Evolutionary conservation across 345 rosid species (phyloP), one percentile per base, ranked within the genome.

Genomic region (Orychophragmus violaceus): DNA sequence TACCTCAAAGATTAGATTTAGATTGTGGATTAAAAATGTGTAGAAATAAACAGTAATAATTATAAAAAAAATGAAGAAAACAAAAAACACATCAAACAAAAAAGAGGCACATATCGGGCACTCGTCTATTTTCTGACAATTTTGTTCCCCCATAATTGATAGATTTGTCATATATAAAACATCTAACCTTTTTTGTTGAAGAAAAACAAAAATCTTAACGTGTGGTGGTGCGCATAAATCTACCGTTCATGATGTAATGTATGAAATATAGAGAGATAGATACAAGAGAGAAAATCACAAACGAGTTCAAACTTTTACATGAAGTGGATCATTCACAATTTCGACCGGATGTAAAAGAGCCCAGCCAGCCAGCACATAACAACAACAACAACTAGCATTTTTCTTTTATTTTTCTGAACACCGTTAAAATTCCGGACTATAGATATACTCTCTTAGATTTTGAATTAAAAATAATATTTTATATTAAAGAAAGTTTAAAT

Each of bases 131-230:
- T 32, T 63, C 68, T 63, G 68, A 63, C 68, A 63, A 14, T 49
- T 30, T 63, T 48, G 68, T 63, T 63, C 68, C 68, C 57, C 27
- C n/a, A 63, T 63, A 10, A 63, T 48, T 48, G 57, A 30, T 46
- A 46, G 8, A 42, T 60, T 42, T 28, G 4, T 44, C 53, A 29
- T 32, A 30, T 21, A 18, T 45, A 1, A 44, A 6, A 33, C 36
- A 27, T 6, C 14, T 9, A 11, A 11, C 6, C 8, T 44, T 45
- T 18, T 18, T 9, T 18, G 25, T 42, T 36, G 12, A 8, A n/a
- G 18, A 10, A 16, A 17, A 10, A 16, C 0, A 19, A 18, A 61
- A 36, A 45, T 11, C 10, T 6, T 17, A 28, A 42, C 10, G 17
- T 46, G 35, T 61, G 48, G 48, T 22, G 30, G 63, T n/a, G 32